These are phyloP conservation scores for Candida piceae DNA, from an alignment of 805 yeast species.

Conservation along the genomic window DNA sequence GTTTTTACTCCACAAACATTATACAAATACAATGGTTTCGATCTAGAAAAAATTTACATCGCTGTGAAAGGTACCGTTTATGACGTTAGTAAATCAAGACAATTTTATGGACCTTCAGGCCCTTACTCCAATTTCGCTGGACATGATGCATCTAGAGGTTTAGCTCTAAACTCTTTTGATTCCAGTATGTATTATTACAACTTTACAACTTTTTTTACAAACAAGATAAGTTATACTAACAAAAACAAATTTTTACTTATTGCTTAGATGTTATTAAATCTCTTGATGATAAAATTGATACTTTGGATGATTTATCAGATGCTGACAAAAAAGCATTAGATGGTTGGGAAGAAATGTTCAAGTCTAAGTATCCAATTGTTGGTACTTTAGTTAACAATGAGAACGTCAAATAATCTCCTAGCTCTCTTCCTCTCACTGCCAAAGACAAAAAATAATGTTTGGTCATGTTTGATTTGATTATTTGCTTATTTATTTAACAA, in stretches of 20 bases:
- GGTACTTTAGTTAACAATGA: slow-evolving; percentile 58
- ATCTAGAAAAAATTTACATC: slow-evolving; percentile 73
- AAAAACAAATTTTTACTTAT: slow-evolving; percentile 1
- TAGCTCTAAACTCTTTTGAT: slow-evolving; percentile 86
- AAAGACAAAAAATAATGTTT: too few species aligned
- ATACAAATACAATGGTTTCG: slow-evolving; percentile 73
- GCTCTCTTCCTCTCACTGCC: too few species aligned
- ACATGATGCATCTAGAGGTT: slow-evolving; percentile 89
- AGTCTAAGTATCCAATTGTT: slow-evolving; percentile 71
- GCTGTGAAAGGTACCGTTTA: slow-evolving; percentile 84
- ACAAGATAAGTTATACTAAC: slow-evolving; percentile 9
- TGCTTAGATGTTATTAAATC: slow-evolving; percentile 50
- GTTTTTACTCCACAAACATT: slow-evolving; percentile 72
- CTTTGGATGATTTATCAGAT: slow-evolving; percentile 51
- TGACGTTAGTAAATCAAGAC: slow-evolving; percentile 75
- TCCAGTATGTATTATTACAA: slow-evolving; percentile 28
- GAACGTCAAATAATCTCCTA: slow-evolving; percentile 2
- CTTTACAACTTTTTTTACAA: too few species aligned
- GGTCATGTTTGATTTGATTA: too few species aligned
- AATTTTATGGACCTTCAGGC: slow-evolving; percentile 93
- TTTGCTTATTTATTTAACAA: too few species aligned
- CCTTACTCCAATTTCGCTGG: slow-evolving; percentile 95
- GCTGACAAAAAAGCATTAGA: slow-evolving; percentile 64
- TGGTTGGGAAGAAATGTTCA: slow-evolving; percentile 83
- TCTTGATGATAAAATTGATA: slow-evolving; percentile 75